phyloP scores from a whole-genome alignment of 1,139 yeast genomes.

The Candida gigantensis region DNA sequence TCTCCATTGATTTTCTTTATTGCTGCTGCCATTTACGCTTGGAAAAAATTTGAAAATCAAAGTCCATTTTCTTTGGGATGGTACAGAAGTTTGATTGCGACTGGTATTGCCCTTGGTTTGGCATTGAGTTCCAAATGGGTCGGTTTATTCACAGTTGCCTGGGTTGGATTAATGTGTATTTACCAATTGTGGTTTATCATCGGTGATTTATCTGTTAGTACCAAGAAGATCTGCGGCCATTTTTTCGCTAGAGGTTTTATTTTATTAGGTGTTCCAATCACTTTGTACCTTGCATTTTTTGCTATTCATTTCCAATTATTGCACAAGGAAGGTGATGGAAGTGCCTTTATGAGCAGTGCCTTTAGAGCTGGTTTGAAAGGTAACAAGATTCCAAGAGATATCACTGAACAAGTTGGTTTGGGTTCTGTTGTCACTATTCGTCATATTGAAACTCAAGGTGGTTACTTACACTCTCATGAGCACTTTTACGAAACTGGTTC shows the following conservation, averaged over 20 bases:
- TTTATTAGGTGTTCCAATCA: slow-evolving; percentile 69
- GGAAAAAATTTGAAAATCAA: slow-evolving; percentile 78
- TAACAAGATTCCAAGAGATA: slow-evolving; percentile 64
- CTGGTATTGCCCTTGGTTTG: slow-evolving; percentile 84
- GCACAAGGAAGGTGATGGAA: slow-evolving; percentile 79
- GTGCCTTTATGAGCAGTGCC: slow-evolving; percentile 86
- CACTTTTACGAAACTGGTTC: slow-evolving; percentile 89
- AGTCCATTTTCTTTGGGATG: slow-evolving; percentile 70
- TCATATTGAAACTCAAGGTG: slow-evolving; percentile 86
- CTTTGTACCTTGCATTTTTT: slow-evolving; percentile 72
- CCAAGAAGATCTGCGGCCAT: slow-evolving; percentile 53
- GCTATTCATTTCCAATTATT: slow-evolving; percentile 76
- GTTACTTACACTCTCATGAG: slow-evolving; percentile 91
- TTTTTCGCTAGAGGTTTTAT: slow-evolving; percentile 55
- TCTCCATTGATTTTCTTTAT: slow-evolving; percentile 90
- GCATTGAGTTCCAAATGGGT: slow-evolving; percentile 95
- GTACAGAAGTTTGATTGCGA: slow-evolving; percentile 68
- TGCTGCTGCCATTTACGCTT: slow-evolving; percentile 80
- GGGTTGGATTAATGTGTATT: slow-evolving; percentile 80
- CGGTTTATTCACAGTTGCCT: slow-evolving; percentile 88
- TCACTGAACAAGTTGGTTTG: slow-evolving; percentile 81
- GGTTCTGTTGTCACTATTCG: slow-evolving; percentile 81
- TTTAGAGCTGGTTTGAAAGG: slow-evolving; percentile 80
- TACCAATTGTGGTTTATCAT: slow-evolving; percentile 83
- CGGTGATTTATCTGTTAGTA: slow-evolving; percentile 77